Conservation (phyloP, 805 yeast genomes). For the Pichia ethanolica region DNA sequence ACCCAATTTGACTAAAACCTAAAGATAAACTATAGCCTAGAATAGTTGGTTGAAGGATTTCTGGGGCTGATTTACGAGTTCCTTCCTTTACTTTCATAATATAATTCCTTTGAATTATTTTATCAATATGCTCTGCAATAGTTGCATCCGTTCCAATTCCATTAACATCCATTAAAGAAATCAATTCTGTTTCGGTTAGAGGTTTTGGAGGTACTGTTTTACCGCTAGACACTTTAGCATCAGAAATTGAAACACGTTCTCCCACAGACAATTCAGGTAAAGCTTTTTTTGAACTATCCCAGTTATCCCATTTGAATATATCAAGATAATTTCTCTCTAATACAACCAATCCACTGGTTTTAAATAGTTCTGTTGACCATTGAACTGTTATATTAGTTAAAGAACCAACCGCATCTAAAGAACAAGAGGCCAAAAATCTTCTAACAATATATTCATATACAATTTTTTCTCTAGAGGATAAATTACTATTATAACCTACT, state of each 20-base stretch:
- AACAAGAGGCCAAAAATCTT: slow-evolving; percentile 85
- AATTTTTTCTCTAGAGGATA: slow-evolving; percentile 44
- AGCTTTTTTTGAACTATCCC: slow-evolving; percentile 55
- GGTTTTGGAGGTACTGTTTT: slow-evolving; percentile 73
- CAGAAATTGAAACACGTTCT: slow-evolving; percentile 47
- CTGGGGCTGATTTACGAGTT: slow-evolving; percentile 31
- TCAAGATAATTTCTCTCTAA: slow-evolving; percentile 71
- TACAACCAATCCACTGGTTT: slow-evolving; percentile 69
- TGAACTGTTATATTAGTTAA: slow-evolving; percentile 51
- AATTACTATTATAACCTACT: slow-evolving; percentile 18
- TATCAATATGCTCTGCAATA: slow-evolving; percentile 94
- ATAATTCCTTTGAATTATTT: slow-evolving; percentile 62
- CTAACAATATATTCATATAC: slow-evolving; percentile 85
- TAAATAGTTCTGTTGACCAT: slow-evolving; percentile 77
- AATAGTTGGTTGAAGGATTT: slow-evolving; percentile 62
- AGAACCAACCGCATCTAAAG: slow-evolving; percentile 81
- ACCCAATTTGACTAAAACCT: slow-evolving; percentile 75
- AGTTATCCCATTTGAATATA: slow-evolving; percentile 66
- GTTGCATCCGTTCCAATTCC: slow-evolving; percentile 99
- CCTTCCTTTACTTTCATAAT: slow-evolving; percentile 36
- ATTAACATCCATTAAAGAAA: slow-evolving; percentile 90
- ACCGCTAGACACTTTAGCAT: slow-evolving; percentile 62
- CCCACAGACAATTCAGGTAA: slow-evolving; percentile 58
- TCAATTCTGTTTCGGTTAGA: slow-evolving; percentile 87
- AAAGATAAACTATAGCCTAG: slow-evolving; percentile 83